These are phyloP conservation scores for Entonaema liquescens DNA, from an alignment of 495 filamentous ascomycete species.

Conservation along the genomic window DNA sequence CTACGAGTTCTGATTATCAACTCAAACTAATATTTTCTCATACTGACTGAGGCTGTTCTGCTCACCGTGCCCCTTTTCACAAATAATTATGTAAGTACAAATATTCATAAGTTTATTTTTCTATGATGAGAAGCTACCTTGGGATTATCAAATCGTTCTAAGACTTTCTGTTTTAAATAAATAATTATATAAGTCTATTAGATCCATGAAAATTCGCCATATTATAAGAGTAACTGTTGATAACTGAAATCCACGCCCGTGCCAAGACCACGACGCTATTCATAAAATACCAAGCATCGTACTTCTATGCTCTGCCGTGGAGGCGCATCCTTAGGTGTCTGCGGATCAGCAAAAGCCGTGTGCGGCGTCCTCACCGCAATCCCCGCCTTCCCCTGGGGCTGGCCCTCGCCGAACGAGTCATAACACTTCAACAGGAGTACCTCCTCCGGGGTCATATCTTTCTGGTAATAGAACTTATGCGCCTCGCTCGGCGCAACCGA, in stretches of 20 bases:
- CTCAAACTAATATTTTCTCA: background rate
- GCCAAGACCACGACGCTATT: slow-evolving; percentile 22
- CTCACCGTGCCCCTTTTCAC: background rate
- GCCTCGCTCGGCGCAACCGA: slow-evolving; percentile 63
- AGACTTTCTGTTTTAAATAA: too few relatives aligned
- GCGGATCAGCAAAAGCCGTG: slow-evolving; percentile 80
- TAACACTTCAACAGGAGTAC: slow-evolving; percentile 84
- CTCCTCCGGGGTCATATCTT: slow-evolving; percentile 80
- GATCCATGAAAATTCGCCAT: too few relatives aligned
- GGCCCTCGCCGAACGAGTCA: slow-evolving; percentile 69
- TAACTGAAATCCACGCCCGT: too few relatives aligned
- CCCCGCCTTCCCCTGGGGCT: slow-evolving; percentile 52
- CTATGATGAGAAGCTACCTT: background rate
- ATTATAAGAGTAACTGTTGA: too few relatives aligned
- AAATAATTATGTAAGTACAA: background rate
- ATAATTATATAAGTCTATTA: too few relatives aligned
- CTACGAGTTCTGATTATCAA: background rate
- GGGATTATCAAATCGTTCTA: background rate
- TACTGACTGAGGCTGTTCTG: background rate
- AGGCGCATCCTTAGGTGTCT: slow-evolving; percentile 68
- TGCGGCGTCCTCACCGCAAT: slow-evolving; percentile 78
- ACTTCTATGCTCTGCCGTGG: slow-evolving; percentile 87
- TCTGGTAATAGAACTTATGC: slow-evolving; percentile 81
- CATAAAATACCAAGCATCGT: slow-evolving; percentile 79
- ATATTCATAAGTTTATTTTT: background rate